Percentiles rank a stretch among this genome's conserved stretches.
Conservation (phyloP, 2,329 filamentous ascomycete genomes). For the Penicillium sp. region DNA sequence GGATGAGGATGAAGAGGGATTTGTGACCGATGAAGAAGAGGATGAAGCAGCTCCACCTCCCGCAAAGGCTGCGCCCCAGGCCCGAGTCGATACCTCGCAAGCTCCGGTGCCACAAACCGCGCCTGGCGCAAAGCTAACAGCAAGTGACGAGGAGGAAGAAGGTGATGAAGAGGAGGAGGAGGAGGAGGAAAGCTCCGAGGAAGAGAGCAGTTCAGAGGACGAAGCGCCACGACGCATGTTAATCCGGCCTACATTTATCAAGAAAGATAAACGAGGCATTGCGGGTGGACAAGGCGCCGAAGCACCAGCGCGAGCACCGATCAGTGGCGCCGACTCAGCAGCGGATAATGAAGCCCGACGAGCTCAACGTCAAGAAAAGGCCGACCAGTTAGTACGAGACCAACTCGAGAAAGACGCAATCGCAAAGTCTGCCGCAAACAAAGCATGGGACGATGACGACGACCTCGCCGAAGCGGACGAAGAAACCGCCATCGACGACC, state of each 20-base stretch:
- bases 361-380: conserved; percentile 69
- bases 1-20: conserved; percentile 62
- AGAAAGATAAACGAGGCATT: conserved; percentile 64
- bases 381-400: conserved; percentile 82
- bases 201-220: conserved; percentile 62
- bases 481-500: conserved; percentile 82
- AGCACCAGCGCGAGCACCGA: conserved; percentile 26
- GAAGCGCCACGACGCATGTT: conserved; percentile 63
- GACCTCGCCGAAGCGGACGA: conserved; percentile 70
- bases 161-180: conserved; percentile 49
- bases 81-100: conserved; percentile 22
- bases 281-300: conserved; percentile 32
- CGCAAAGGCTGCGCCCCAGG: conserved; percentile 24
- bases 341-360: conserved; percentile 50
- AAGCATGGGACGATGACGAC: conserved; percentile 78
- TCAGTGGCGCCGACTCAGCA: conserved; percentile 39
- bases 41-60: conserved; percentile 32
- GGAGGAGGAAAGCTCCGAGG: conserved; percentile 55
- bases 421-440: conserved; percentile 75
- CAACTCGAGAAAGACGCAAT: conserved; percentile 83
- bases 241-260: conserved; percentile 70
- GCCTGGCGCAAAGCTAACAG: conserved; percentile 34
- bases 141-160: conserved; percentile 59
- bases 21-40: conserved; percentile 62
- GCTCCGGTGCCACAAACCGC: conserved; percentile 28